Evolutionary conservation across 106 monocot genomes (phyloP), one percentile per base, ranked within the genome.

Genomic region (Agapanthus africanus): DNA sequence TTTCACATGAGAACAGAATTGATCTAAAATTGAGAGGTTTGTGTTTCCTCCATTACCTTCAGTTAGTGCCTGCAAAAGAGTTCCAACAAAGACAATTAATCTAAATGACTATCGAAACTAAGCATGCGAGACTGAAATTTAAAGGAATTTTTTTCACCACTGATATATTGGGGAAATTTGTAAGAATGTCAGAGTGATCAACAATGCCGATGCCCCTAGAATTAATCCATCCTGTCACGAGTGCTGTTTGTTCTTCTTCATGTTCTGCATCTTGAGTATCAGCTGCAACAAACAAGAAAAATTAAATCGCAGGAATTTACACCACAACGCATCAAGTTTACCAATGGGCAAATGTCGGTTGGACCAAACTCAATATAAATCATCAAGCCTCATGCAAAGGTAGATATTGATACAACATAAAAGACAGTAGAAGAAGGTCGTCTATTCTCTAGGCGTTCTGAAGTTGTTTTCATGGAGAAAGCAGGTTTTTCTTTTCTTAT

Each of bases 11-110:
- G 70, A 32, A 37, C 42, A 52, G 63, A 6, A 38, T 46, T 18
- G 16, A 37, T 28, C 8, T 47, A 39, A 47, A 35, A 2, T 35
- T 4, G 40, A 15, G 38, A 15, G 27, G n/a, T 7, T n/a, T n/a
- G n/a, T n/a, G n/a, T n/a, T n/a, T n/a, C n/a, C n/a, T n/a, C 37
- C 44, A 75, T 31, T 87, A 93, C 99, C 99, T 93, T 99, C 99
- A 71, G 79, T 69, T 67, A 93, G 21, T 64, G 77, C 85, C 99
- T 99, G 99, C 80, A 92, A 74, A 84, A 11, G 46, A 65, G 51
- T 62, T 23, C 39, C 25, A 13, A 23, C 36, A 36, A 4, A 63
- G 36, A 37, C 18, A 34, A 30, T 21, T 37, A 38, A 28, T n/a
- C 35, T 25, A n/a, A 26, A 56, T 65, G 56, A 59, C n/a, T n/a